phyloP scores from a whole-genome alignment of 768 basidiomycete species.

The Glaciozyma antarctica region DNA sequence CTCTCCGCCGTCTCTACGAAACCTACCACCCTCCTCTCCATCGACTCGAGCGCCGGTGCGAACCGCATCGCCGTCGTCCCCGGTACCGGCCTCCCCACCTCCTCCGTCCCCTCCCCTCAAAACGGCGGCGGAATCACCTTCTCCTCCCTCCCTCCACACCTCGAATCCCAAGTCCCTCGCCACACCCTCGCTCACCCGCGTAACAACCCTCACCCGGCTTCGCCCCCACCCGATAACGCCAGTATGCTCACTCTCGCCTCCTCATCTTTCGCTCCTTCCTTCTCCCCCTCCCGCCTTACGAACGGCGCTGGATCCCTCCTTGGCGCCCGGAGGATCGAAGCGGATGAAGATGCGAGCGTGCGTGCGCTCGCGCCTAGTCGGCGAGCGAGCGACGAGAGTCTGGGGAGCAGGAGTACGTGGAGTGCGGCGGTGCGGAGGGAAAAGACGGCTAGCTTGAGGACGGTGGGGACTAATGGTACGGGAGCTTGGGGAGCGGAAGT shows the following conservation, averaged over 20 bases:
- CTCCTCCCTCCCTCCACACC: conserved; percentile 49
- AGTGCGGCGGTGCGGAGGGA: conserved; percentile 47
- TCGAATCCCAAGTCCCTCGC: conserved; percentile 36
- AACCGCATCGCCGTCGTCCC: conserved; percentile 41
- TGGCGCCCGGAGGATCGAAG: not conserved
- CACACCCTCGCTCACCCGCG: conserved; percentile 89
- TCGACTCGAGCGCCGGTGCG: conserved; percentile 56
- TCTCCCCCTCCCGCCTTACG: conserved; percentile 21
- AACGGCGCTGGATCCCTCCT: conserved; percentile 36
- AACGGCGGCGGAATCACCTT: conserved; percentile 61
- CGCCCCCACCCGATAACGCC: conserved; percentile 83
- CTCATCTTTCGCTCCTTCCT: conserved; percentile 59
- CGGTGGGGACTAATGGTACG: too few species aligned
- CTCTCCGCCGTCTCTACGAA: conserved; percentile 63
- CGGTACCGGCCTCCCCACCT: conserved; percentile 40
- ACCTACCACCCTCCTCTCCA: conserved; percentile 84
- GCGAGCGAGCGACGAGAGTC: conserved; percentile 76
- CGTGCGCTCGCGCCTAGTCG: conserved; percentile 77
- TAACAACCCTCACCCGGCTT: conserved; percentile 87
- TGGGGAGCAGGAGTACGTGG: conserved; percentile 70
- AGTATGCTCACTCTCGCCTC: conserved; percentile 87
- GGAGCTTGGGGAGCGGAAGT: not conserved
- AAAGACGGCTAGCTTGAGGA: not conserved
- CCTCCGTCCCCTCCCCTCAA: conserved; percentile 33
- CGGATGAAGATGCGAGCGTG: conserved; percentile 77